Evolutionary conservation across 345 rosid species (phyloP), one percentile per base, ranked within the genome.

Genomic region (Bretschneidera sinensis): DNA sequence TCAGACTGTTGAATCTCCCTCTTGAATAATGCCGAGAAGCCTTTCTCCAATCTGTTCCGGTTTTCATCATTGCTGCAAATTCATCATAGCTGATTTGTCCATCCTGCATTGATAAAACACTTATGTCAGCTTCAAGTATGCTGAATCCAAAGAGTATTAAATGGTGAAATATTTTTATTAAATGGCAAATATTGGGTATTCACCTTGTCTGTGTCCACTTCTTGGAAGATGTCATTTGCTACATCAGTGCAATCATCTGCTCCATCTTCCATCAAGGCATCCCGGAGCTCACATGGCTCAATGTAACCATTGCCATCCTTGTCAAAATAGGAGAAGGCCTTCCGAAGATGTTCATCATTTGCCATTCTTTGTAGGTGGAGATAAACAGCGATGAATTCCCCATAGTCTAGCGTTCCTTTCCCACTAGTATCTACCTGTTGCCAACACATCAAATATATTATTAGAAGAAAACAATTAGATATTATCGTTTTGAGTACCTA

Each of bases 11-110:
- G 73, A 95, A 95, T 80, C 98, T 83, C 60, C 99, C 99, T 75
- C 99, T 86, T 0, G 99, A 95, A 77, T 95, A 95, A 76, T 95
- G 98, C 17, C 99, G 98, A 6, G 99, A 95, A n/a, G 99, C 99
- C 75, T 95, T 95, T 74, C 99, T 88, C 99, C 99, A 95, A 71
- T 95, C 99, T 0, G 99, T 95, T 66, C 98, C 99, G 0, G 98
- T 91, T 75, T 83, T 95, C 99, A 95, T 95, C 99, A 95, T 95
- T 3, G 97, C 99, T 16, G 76, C 88, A 55, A 95, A 95, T 83
- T 95, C 99, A 51, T 91, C 97, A 21, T 85, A 95, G 87, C 99
- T 95, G 55, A 95, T 95, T 62, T 64, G 75, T 17, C 99, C 99
- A 51, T 95, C 99, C 99, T 95, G 80, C 59, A 69, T 34, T 47